Conservation (phyloP, 805 yeast species). For the Saturnispora sanitii region DNA sequence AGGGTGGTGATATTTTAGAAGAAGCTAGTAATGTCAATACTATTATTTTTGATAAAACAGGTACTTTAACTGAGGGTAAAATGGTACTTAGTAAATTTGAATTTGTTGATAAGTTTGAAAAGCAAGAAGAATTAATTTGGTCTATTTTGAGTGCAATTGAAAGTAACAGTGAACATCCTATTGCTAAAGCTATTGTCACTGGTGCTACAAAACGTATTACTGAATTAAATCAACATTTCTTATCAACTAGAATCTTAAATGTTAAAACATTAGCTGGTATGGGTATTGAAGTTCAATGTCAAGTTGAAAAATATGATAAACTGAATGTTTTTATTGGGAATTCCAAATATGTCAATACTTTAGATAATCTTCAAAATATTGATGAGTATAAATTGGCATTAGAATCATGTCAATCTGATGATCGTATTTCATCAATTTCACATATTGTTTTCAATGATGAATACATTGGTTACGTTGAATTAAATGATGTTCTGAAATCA, state of each 20-base stretch:
- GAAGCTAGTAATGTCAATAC: conserved; percentile 51
- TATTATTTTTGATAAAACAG: conserved; percentile 89
- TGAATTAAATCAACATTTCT: not conserved
- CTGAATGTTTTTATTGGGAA: conserved; percentile 45
- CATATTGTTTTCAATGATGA: conserved; percentile 44
- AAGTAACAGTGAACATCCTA: conserved; percentile 74
- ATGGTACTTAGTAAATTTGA: conserved; percentile 38
- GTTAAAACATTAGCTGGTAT: conserved; percentile 34
- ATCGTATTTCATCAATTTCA: conserved; percentile 18
- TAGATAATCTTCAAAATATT: conserved; percentile 14
- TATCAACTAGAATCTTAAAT: conserved; percentile 22
- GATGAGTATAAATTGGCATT: conserved; percentile 14
- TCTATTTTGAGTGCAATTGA: conserved; percentile 51
- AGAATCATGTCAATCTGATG: conserved; percentile 7
- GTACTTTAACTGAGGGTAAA: conserved; percentile 81
- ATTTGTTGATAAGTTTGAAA: conserved; percentile 11
- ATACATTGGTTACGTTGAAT: conserved; percentile 55
- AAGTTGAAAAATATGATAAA: conserved; percentile 15
- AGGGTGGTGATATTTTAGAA: conserved; percentile 88
- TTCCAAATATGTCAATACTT: conserved; percentile 29
- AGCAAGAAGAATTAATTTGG: conserved; percentile 33
- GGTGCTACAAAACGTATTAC: conserved; percentile 17
- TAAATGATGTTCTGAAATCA: conserved; percentile 57
- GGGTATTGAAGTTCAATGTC: conserved; percentile 31
- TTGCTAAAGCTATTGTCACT: conserved; percentile 58